phyloP scores from a whole-genome alignment of 1,139 yeast species.

The Yamadazyma membranifaciens region DNA sequence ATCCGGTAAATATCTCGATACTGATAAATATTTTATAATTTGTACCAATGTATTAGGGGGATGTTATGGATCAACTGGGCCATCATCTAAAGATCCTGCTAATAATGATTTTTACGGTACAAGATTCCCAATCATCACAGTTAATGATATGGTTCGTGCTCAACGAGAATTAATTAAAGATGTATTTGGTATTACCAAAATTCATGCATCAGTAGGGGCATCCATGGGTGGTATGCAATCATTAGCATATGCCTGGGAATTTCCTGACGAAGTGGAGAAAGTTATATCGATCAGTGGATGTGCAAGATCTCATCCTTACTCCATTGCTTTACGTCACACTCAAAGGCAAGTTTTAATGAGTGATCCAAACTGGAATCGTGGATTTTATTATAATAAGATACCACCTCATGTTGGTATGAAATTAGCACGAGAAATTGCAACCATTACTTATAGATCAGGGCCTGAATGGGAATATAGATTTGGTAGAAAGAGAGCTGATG shows the following conservation, averaged over 20 bases:
- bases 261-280: constrained; percentile 70
- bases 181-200: constrained; percentile 58
- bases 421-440: constrained; percentile 88
- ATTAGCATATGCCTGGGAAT: constrained; percentile 81
- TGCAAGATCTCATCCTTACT: constrained; percentile 90
- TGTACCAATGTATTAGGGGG: constrained; percentile 94
- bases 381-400: constrained; percentile 72
- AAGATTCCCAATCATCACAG: constrained; percentile 79
- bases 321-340: constrained; percentile 89
- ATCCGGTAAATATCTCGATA: constrained; percentile 75
- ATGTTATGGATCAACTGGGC: constrained; percentile 94
- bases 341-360: constrained; percentile 94
- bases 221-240: constrained; percentile 99
- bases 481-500: constrained; percentile 86
- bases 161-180: constrained; percentile 68
- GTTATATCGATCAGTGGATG: constrained; percentile 84
- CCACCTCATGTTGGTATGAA: constrained; percentile 97
- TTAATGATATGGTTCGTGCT: constrained; percentile 89
- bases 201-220: constrained; percentile 84
- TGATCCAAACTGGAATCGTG: constrained; percentile 93
- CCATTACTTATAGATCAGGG: constrained; percentile 91
- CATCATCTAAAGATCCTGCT: constrained; percentile 76
- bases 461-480: constrained; percentile 96
- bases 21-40: constrained; percentile 74
- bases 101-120: constrained; percentile 73